phyloP scores from a whole-genome alignment of 495 filamentous ascomycete species.

The Sphaerosporella brunnea region DNA sequence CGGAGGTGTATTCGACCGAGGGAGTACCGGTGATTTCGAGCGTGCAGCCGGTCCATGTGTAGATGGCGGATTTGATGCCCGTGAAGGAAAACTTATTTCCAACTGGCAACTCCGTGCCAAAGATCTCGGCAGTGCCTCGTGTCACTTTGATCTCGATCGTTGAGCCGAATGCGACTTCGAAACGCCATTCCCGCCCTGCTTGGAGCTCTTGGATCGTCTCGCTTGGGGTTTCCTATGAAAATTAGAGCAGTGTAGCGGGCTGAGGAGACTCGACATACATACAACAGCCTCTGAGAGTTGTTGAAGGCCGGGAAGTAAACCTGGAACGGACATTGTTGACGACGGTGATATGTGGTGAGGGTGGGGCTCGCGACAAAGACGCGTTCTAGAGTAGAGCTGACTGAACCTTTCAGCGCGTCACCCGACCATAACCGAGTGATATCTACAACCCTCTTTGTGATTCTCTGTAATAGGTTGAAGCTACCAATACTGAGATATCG shows the following conservation, averaged over 20 bases:
- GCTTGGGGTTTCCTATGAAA: conserved; percentile 7
- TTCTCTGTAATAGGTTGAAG: no score
- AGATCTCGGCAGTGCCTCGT: conserved; percentile 76
- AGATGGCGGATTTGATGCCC: conserved; percentile 70
- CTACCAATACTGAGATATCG: no score
- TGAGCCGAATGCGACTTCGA: conserved; percentile 58
- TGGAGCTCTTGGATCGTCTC: conserved; percentile 29
- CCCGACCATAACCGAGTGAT: no score
- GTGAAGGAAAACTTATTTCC: conserved; percentile 66
- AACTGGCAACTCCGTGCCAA: conserved; percentile 81
- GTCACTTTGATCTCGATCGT: conserved; percentile 51
- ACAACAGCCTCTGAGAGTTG: conserved; percentile 2
- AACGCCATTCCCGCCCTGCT: conserved; percentile 63
- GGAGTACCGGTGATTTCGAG: conserved; percentile 51
- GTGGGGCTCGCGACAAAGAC: no score
- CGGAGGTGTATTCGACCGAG: conserved; percentile 53
- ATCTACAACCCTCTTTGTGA: no score
- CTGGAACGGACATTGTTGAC: conserved; percentile 20
- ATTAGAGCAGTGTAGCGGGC: not conserved
- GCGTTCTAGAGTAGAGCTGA: no score
- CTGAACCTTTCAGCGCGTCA: no score
- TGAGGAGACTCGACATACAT: not conserved
- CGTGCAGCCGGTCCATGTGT: conserved; percentile 75
- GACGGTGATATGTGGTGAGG: no score
- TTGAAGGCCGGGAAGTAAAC: conserved; percentile 8